Base-by-base conservation (phyloP, 805 yeast species). In the Kurtzmaniella cleridarum region DNA sequence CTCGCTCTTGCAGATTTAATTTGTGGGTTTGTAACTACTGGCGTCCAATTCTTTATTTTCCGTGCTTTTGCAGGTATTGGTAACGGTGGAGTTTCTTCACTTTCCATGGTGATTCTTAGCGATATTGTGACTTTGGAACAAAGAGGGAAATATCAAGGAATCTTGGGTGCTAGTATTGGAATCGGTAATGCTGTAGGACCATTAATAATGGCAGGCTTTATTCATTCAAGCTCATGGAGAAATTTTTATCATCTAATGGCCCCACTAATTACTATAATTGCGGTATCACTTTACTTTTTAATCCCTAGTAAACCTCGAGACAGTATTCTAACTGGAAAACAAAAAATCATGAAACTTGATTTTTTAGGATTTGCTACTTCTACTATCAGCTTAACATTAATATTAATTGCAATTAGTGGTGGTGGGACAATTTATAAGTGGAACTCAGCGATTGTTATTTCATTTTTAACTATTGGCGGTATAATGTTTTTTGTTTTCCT, bases 31-130 rank as follows among this genome's bases (percentile, higher is more conserved):
- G 72, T 74, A n/a, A 61, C 62, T 40, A 71, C 71, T 1, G 69
- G 74, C 2, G 56, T 69, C 1, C 75, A 75, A 46, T 64, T 77
- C 30, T 77, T 56, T 47, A 60, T 77, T 2, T 75, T 73, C 46
- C 58, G 82, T 38, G 79, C 78, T 0, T 56, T 76, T 38, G 71
- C 78, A 12, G 82, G 83, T 17, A 62, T 78, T 23, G 83, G 80
- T 3, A 60, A 66, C 34, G 81, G 81, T 2, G 81, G 79, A 1
- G 64, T 72, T 3, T 65, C 68, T 11, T 67, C 78, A 3, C 53
- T 76, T 30, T 49, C 73, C 0, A 76, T 75, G 78, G 75, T 75
- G 20, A 66, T 75, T 12, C 60, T 75, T 34, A 70, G 79, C 41
- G 83, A 78, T 49, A 54, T 77, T 14, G 78, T 76, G 11, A 67